Evolutionary conservation across 2,329 filamentous ascomycete species (phyloP).

Genomic region (Fusarium sp.): DNA sequence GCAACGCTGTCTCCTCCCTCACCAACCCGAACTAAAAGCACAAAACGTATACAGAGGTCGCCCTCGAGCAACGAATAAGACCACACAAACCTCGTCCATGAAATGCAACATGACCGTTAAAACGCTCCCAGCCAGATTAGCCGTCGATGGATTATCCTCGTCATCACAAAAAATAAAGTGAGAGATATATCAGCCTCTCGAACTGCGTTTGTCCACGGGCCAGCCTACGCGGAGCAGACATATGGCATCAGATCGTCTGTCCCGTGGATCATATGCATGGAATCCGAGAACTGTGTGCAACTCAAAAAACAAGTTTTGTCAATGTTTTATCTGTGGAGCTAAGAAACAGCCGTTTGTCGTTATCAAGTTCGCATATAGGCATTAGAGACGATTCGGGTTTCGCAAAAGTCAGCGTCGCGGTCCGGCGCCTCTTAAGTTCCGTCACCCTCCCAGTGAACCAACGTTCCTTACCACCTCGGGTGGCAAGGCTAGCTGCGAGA

Average conservation of each 20-base stretch:
- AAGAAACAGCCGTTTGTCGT: slow-evolving; percentile 58
- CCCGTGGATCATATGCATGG: slow-evolving; percentile 38
- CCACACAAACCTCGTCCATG: slow-evolving; percentile 33
- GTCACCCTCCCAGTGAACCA: slow-evolving; percentile 47
- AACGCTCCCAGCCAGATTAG: slow-evolving; percentile 34
- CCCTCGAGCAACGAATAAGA: slow-evolving; percentile 35
- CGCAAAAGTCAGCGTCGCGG: slow-evolving; percentile 47
- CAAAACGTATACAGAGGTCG: slow-evolving; percentile 42
- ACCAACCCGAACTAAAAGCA: slow-evolving; percentile 24
- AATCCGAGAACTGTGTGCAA: slow-evolving; percentile 42
- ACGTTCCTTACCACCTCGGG: slow-evolving; percentile 46
- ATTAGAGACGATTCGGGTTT: slow-evolving; percentile 53
- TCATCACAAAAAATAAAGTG: slow-evolving; percentile 37
- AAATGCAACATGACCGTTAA: slow-evolving; percentile 31
- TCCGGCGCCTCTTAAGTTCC: slow-evolving; percentile 44
- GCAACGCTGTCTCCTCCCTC: slow-evolving; percentile 18
- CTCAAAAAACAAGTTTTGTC: slow-evolving; percentile 49
- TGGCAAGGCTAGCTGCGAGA: slow-evolving; percentile 49
- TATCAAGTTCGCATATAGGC: slow-evolving; percentile 54
- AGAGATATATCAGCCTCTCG: slow-evolving; percentile 33
- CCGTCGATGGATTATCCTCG: slow-evolving; percentile 28
- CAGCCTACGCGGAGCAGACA: slow-evolving; percentile 42
- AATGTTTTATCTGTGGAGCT: slow-evolving; percentile 56
- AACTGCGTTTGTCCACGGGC: slow-evolving; percentile 37
- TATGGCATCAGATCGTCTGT: slow-evolving; percentile 32